Base-by-base conservation (phyloP, 352 stramenopile species). In the Pythium graminicola region DNA sequence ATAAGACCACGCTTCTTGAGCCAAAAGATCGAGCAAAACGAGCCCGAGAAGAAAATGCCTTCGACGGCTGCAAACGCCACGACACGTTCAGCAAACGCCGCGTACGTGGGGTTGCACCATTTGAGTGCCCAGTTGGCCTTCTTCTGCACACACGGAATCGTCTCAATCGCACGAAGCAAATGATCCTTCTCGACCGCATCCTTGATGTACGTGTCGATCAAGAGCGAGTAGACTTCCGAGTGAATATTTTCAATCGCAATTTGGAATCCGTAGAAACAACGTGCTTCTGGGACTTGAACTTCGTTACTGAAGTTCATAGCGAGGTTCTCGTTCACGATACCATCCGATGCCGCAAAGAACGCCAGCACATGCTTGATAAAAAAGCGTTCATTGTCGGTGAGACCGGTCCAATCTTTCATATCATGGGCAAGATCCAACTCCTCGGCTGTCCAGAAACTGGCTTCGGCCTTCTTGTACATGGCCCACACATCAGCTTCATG, bases 181-280 rank as follows among this genome's bases (percentile, higher is more conserved):
- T 92, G 81, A 45, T 85, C 69, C 76, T 98, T 99, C 73, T 99
- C 93, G 8, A 61, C 41, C 3, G 54, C 17, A 61, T 99, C 94
- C 70, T 98, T 98, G 66, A 99, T 98, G 68, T 99, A 99, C 22
- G 96, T 99, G 72, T 99, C 97, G 69, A 99, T 99, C n/a, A 99
- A 78, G 19, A 99, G 82, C 57, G 86, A 98, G 75, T 99, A 99
- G 14, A 99, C 97, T 72, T 99, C 97, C 43, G 85, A 97, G 81
- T 99, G 97, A 70, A 99, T 99, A 76, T 99, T 99, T 70, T 99
- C 97, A 41, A 99, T 98, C 23, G 96, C 96, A 69, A 99, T 99
- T 81, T 99, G 97, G 70, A 99, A 99, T 38, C 96, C 96, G 67
- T 99, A 99, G 69, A 99, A 99, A 76, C 95, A 98, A 10, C 95